Evolutionary conservation across 78 protist genomes (phyloP), one percentile per base, ranked within the genome.

Genomic region (Dictyostelium intermedium): DNA sequence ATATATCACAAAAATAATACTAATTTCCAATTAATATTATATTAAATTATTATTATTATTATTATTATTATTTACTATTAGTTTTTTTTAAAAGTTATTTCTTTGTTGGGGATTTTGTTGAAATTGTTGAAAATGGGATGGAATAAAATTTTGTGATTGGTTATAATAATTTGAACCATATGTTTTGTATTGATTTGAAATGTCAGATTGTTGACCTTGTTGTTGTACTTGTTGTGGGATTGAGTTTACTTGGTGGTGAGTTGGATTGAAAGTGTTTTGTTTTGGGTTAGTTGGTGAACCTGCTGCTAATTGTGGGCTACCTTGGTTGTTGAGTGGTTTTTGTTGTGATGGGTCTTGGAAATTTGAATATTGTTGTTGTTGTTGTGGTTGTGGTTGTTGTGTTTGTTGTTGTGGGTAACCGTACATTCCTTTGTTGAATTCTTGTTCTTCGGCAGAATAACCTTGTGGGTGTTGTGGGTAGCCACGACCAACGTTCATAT

Each of bases 401-500:
- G 14, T 20, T 61, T 61, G 27, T 25, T 78, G 83, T 80, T 35
- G 32, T 39, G 50, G 60, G 7, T 56, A 32, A 34, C 87, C 70
- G 61, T 78, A 78, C 63, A 32, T 69, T 23, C 20, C 56, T 56
- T 89, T 80, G 16, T 60, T 63, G 25, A 56, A 83, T 2, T 89
- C 94, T 80, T 89, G 87, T 8, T 73, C 84, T 69, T 89, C 73
- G 4, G 74, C 74, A 18, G 45, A 63, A 23, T 78, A 78, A 70
- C 79, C 79, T 60, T 60, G 77, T 80, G 69, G 72, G 37, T 80
- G 50, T 16, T 80, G 50, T 80, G 84, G 79, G 25, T 72, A 72
- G 34, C 79, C 79, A 56, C 85, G 85, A 30, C 56, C 39, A 53
- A 84, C 78, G 73, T 84, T 84, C 83, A 84, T 27, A 72, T 72